Percentiles rank a stretch among this genome's conserved stretches.
Conservation (phyloP, 805 yeast species). For the Lachancea sp. region DNA sequence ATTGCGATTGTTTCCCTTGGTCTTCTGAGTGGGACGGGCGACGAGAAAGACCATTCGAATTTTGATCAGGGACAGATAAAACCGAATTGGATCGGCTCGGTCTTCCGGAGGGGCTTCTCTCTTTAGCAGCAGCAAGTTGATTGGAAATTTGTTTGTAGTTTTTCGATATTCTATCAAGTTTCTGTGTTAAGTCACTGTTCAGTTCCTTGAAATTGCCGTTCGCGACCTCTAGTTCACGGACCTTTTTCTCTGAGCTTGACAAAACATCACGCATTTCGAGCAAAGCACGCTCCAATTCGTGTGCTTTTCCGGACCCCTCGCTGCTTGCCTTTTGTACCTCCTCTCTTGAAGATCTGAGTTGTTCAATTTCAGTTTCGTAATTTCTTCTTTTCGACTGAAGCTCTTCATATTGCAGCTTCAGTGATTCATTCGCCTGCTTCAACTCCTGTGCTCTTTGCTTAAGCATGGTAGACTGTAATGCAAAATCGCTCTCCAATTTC, state of each 20-base stretch:
- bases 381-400: slow-evolving; percentile 35
- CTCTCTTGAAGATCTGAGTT: slow-evolving; percentile 18
- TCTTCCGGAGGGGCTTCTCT: slow-evolving; percentile 24
- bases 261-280: slow-evolving; percentile 49
- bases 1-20: slow-evolving; percentile 10
- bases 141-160: slow-evolving; percentile 59
- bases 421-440: slow-evolving; percentile 37
- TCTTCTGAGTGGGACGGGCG: slow-evolving; percentile 14
- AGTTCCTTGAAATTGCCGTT: slow-evolving; percentile 49
- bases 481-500: slow-evolving; percentile 48
- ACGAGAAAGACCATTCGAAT: slow-evolving; percentile 10
- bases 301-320: slow-evolving; percentile 25
- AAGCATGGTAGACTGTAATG: slow-evolving; percentile 44
- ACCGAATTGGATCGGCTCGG: slow-evolving; percentile 36
- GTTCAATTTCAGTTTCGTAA: slow-evolving; percentile 25
- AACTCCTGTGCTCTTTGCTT: slow-evolving; percentile 63
- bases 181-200: slow-evolving; percentile 62
- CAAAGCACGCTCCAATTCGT: slow-evolving; percentile 28
- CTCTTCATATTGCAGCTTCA: slow-evolving; percentile 34
- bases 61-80: slow-evolving; percentile 21
- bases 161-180: slow-evolving; percentile 61
- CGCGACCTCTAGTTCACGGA: slow-evolving; percentile 49
- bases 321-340: slow-evolving; percentile 25
- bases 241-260: slow-evolving; percentile 42
- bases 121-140: slow-evolving; percentile 46